Conservation (phyloP, 78 protist species). For the Bodo saltans region DNA sequence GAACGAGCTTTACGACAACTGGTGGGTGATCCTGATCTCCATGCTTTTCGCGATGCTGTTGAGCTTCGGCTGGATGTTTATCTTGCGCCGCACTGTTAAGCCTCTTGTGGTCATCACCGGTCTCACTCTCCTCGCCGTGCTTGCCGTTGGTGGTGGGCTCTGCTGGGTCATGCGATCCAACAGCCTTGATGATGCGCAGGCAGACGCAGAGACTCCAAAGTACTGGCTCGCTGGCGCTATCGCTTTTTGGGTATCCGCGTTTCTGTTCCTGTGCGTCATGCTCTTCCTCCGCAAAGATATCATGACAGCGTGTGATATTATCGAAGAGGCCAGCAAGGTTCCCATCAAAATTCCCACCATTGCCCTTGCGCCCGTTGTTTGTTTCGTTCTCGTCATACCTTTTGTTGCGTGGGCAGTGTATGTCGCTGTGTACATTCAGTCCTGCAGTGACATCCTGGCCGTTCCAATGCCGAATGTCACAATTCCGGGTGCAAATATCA, state of each 20-base stretch:
- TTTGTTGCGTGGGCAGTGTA: neutral
- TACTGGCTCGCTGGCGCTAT: neutral
- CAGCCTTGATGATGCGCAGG: too few relatives aligned
- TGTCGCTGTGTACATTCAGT: neutral
- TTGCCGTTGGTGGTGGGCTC: neutral
- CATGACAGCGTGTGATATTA: constrained; percentile 11
- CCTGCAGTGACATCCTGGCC: neutral
- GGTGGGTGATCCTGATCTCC: neutral
- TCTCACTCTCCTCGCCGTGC: neutral
- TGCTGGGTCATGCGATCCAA: neutral
- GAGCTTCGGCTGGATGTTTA: constrained; percentile 7
- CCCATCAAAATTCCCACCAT: constrained; percentile 20
- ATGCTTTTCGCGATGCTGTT: neutral
- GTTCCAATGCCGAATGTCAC: neutral
- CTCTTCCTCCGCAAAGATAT: constrained; percentile 16
- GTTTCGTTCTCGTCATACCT: neutral
- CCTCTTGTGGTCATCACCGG: neutral
- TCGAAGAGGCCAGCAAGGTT: constrained; percentile 21
- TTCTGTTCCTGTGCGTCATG: neutral
- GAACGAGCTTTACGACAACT: neutral
- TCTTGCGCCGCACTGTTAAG: constrained; percentile 18
- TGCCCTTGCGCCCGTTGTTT: neutral
- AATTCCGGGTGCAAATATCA: too few relatives aligned
- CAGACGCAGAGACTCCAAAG: neutral
- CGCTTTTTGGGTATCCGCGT: neutral